Base-by-base conservation (phyloP, 73 alveolate species). In the Paramecium biaurelia region DNA sequence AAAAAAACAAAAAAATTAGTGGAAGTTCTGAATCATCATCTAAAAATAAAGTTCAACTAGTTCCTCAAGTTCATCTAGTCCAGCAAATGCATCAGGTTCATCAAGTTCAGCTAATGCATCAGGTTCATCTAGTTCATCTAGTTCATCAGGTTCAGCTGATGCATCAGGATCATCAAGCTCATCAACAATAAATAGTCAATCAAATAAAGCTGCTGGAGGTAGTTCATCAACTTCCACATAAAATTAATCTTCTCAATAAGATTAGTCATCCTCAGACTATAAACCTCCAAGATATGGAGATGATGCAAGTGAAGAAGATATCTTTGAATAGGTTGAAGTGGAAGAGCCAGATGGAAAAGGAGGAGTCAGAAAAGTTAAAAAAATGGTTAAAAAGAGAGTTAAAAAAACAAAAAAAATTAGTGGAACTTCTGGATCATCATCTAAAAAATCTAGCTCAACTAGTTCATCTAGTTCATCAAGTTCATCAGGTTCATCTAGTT, bases 291-390 rank as follows among this genome's bases (percentile, higher is more conserved):
- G 20, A 21, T 4, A 5, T 2, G 45, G 47, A 11, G 82, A 24
- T 59, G 82, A 59, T 59, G 82, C 82, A 59, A 59, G 82, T 59
- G 82, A 59, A 59, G 82, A 59, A 26, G 82, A 59, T 24, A 26
- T 59, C 9, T 59, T 23, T 59, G 82, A 59, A 5, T 32, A 26
- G 10, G 45, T 59, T 23, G 82, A 59, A 59, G 82, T 59, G 7
- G 82, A 59, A 2, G 82, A 59, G 9, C 37, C 47, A 28, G 82
- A 59, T 24, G 82, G 82, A 14, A 59, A 59, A 23, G 82, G 82
- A 24, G 82, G 82, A 11, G 23, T 32, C 2, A 20, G 47, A 59
- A 59, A 59, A 59, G 82, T 59, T 1, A 59, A 26, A 28, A 59
- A 26, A 59, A 59, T 59, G 42, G 82, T 59, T 8, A 59, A 9